These are phyloP conservation scores for Bruguiera hainesii DNA, from an alignment of 441 rosid genomes.

Conservation along the genomic window DNA sequence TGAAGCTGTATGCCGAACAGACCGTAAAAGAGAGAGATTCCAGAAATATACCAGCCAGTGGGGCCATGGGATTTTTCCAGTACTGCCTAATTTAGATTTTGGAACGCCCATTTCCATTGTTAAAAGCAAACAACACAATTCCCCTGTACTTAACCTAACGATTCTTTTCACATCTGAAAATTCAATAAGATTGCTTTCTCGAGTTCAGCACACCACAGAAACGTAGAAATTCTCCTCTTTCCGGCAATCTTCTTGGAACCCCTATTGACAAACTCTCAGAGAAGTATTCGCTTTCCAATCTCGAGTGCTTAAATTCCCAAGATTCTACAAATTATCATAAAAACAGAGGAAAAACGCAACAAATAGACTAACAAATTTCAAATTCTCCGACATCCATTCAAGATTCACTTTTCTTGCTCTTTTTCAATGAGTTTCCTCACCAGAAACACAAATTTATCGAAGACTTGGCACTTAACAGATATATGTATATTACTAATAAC, in stretches of 20 bases:
- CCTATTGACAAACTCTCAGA: not conserved
- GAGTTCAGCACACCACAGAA: not conserved
- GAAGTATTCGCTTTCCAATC: not conserved
- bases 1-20: too few relatives aligned
- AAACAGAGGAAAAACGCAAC: not conserved
- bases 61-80: too few relatives aligned
- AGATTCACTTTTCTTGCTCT: not conserved
- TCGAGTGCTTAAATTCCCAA: not conserved
- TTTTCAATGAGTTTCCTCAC: not conserved
- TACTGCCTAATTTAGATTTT: too few relatives aligned
- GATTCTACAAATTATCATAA: not conserved
- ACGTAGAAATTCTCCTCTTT: not conserved
- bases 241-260: not conserved
- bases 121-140: too few relatives aligned
- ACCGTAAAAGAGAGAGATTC: too few relatives aligned
- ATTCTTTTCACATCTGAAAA: too few relatives aligned
- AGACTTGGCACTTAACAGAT: not conserved
- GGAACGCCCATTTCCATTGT: too few relatives aligned
- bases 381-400: too few relatives aligned
- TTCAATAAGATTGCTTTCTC: too few relatives aligned
- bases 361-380: too few relatives aligned
- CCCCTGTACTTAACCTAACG: too few relatives aligned
- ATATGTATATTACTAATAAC: not conserved
- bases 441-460: not conserved
- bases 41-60: too few relatives aligned